phyloP scores from a whole-genome alignment of 129 eudicot species.

The Centella asiatica region DNA sequence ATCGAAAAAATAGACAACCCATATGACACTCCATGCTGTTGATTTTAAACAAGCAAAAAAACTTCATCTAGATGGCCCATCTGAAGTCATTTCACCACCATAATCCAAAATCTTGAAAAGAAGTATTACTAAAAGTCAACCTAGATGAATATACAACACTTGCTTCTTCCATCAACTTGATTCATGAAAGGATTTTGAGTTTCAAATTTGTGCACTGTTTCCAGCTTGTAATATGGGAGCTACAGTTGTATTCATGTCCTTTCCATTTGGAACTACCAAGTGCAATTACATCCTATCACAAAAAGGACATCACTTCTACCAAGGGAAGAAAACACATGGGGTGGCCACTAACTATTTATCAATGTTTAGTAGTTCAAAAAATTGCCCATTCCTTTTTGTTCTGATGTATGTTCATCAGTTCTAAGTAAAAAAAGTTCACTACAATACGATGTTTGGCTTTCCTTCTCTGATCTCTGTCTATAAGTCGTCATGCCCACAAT shows the following conservation, averaged over 20 bases:
- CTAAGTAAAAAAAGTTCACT: not conserved
- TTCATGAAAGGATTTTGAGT: slow-evolving; percentile 11
- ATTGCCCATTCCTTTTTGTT: slow-evolving; percentile 36
- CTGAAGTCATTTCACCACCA: slow-evolving; percentile 28
- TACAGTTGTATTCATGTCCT: slow-evolving; percentile 24
- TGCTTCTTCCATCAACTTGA: slow-evolving; percentile 12
- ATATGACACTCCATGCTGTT: slow-evolving; percentile 77
- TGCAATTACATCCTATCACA: slow-evolving; percentile 4
- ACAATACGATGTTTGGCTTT: not conserved
- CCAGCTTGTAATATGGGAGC: slow-evolving; percentile 23
- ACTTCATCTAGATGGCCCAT: slow-evolving; percentile 41
- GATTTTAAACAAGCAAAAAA: slow-evolving; percentile 40
- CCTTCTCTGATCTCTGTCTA: not conserved
- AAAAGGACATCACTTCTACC: slow-evolving; percentile 9
- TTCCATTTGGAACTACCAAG: slow-evolving; percentile 12
- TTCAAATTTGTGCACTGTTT: slow-evolving; percentile 5
- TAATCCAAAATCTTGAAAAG: slow-evolving; percentile 11
- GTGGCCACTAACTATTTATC: slow-evolving; percentile 17
- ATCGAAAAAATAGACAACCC: slow-evolving; percentile 42
- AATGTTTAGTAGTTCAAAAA: slow-evolving; percentile 8
- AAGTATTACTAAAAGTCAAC: slow-evolving; percentile 11
- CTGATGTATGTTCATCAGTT: slow-evolving; percentile 1
- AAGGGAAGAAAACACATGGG: slow-evolving; percentile 32
- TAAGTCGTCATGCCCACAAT: not conserved
- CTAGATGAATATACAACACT: not conserved